These are phyloP conservation scores for Dalbergia cochinchinensis DNA, from an alignment of 306 rosid genomes.

Conservation along the genomic window DNA sequence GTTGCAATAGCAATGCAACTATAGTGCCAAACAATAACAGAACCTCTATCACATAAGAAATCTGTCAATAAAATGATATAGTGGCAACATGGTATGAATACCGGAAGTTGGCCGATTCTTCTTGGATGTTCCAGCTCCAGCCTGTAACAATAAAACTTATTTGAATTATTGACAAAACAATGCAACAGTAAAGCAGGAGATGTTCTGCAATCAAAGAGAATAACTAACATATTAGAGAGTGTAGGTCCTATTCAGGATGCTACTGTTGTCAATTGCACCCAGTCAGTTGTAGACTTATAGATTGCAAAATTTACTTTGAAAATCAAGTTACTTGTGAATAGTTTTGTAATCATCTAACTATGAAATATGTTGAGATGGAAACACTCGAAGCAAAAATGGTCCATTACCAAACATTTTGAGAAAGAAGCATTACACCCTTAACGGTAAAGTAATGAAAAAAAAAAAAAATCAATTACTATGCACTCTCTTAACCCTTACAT, in stretches of 20 bases:
- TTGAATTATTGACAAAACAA: constrained; percentile 26
- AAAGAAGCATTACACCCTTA: not conserved
- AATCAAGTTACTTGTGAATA: constrained; percentile 20
- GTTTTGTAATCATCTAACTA: constrained; percentile 15
- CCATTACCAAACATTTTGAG: constrained; percentile 19
- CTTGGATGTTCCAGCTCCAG: constrained; percentile 76
- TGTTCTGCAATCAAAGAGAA: not conserved
- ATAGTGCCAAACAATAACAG: constrained; percentile 1
- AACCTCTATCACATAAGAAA: constrained; percentile 21
- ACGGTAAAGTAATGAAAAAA: not conserved
- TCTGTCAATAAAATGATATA: constrained; percentile 25
- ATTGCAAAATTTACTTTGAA: constrained; percentile 26
- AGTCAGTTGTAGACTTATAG: not conserved
- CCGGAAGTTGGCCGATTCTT: constrained; percentile 65
- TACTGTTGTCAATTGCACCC: not conserved
- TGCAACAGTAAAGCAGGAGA: constrained; percentile 34
- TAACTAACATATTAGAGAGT: constrained; percentile 21
- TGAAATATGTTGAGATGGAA: constrained; percentile 36
- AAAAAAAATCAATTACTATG: not conserved
- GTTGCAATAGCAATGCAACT: constrained; percentile 24
- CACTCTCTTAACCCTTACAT: not conserved
- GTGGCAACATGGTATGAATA: constrained; percentile 30
- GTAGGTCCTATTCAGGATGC: constrained; percentile 2
- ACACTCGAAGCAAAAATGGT: constrained; percentile 3
- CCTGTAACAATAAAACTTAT: constrained; percentile 51